Conservation (phyloP, 1,284 basidiomycete species). For the Ganoderma meredithae region DNA sequence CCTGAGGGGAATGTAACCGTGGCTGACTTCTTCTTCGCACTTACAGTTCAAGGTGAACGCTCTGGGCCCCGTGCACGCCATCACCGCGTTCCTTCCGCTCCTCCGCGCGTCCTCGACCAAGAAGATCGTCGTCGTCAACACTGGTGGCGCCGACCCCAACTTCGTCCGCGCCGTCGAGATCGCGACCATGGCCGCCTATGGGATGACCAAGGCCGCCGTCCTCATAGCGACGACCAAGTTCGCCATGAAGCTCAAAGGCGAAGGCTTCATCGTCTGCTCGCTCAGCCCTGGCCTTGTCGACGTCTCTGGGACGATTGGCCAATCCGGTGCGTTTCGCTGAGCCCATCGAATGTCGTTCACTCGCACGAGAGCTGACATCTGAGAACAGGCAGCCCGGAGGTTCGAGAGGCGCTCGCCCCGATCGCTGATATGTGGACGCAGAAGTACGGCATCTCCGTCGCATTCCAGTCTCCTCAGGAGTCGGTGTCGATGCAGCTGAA, state of each 20-base stretch:
- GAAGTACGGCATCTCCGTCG: background rate
- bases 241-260: conserved; percentile 42
- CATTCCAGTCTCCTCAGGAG: conserved; percentile 39
- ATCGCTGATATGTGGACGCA: background rate
- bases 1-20: background rate
- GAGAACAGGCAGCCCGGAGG: background rate
- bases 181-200: conserved; percentile 39
- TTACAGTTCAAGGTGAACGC: conserved; percentile 46
- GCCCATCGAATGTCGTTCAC: background rate
- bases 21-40: background rate
- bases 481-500: conserved; percentile 42
- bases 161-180: conserved; percentile 32
- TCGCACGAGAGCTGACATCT: background rate
- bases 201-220: conserved; percentile 47
- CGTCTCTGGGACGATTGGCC: conserved; percentile 35
- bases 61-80: conserved; percentile 46
- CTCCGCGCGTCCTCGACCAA: conserved; percentile 44
- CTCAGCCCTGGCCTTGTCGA: conserved; percentile 48
- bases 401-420: background rate
- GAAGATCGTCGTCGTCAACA: conserved; percentile 47
- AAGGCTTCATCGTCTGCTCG: conserved; percentile 47
- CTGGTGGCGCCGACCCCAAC: conserved; percentile 42
- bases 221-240: conserved; percentile 50
- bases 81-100: conserved; percentile 48
- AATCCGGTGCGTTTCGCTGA: conserved; percentile 16